Base-by-base conservation (phyloP, 345 rosid species). In the Eucalyptus victrix region DNA sequence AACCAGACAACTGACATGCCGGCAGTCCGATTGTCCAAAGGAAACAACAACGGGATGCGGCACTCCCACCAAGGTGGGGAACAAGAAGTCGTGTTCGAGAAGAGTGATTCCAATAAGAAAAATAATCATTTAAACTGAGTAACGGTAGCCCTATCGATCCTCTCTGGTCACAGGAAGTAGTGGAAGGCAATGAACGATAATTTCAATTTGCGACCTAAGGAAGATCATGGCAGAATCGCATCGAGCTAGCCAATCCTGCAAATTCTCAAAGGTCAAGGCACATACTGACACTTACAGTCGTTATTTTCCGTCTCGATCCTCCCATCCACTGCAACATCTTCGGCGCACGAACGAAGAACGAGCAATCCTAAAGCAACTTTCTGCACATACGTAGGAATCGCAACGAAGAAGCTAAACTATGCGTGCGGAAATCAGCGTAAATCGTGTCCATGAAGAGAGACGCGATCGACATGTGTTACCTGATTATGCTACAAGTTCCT, bases 281-380 rank as follows among this genome's bases (percentile, higher is more conserved):
- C 42, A 10, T 2, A 86, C 37, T 3, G 49, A 21, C 40, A 87
- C 93, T 86, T 89, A 97, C 99, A 87, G 98, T 91, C 8, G 96
- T 90, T 87, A 96, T 94, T 93, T 96, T 97, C 89, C 96, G 94
- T 90, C 98, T 92, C 65, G 98, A 96, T 89, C 99, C 99, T 90
- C 99, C 99, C 97, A 94, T 96, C 99, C 99, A 97, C 83, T 96
- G 97, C 92, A 97, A 86, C 99, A 96, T 97, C 89, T 50, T 76
- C 24, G 47, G 47, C 85, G 85, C 44, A 26, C 85, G 24, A 40
- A 76, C 24, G 47, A 21, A 40, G 24, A 76, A 42, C 83, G 12
- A 76, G 83, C 47, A 76, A 76, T 76, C 45, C 83, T 76, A 76
- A 6, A 76, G 85, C 85, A 40, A 40, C 24, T 14, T 76, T 23